Percentiles rank a stretch among this genome's conserved stretches.
Conservation (phyloP, 2,329 filamentous ascomycete species). For the Trichothecium roseum region DNA sequence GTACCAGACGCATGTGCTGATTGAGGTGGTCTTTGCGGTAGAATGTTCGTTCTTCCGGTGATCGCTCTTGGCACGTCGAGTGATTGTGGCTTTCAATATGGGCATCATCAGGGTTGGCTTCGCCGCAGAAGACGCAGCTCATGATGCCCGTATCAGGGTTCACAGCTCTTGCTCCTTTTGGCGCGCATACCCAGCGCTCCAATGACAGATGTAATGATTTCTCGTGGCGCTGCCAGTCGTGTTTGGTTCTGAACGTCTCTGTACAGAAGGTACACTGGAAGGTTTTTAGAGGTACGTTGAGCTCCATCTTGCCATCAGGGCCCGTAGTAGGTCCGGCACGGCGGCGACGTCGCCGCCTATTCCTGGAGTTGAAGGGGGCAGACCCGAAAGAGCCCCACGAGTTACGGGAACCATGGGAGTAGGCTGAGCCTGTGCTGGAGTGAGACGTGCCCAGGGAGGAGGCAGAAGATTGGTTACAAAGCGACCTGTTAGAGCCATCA, state of each 20-base stretch:
- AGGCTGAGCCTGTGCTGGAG: slow-evolving; percentile 48
- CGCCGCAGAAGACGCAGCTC: slow-evolving; percentile 50
- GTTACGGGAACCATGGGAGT: slow-evolving; percentile 46
- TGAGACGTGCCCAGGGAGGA: slow-evolving; percentile 52
- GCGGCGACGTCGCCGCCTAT: slow-evolving; percentile 39
- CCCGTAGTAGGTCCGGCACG: slow-evolving; percentile 22
- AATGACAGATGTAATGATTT: slow-evolving; percentile 56
- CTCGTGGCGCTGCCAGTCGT: slow-evolving; percentile 63
- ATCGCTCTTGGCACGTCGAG: slow-evolving; percentile 56
- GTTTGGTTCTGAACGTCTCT: slow-evolving; percentile 56
- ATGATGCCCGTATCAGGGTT: slow-evolving; percentile 48
- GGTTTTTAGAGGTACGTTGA: slow-evolving; percentile 38
- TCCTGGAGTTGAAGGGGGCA: slow-evolving; percentile 28
- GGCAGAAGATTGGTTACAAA: slow-evolving; percentile 48
- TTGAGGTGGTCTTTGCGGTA: slow-evolving; percentile 59
- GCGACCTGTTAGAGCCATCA: slow-evolving; percentile 47
- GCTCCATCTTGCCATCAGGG: slow-evolving; percentile 21
- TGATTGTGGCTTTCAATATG: slow-evolving; percentile 52
- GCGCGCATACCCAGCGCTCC: slow-evolving; percentile 55
- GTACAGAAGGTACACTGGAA: slow-evolving; percentile 62
- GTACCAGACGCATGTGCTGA: slow-evolving; percentile 53
- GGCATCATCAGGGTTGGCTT: slow-evolving; percentile 40
- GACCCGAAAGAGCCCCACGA: slow-evolving; percentile 43
- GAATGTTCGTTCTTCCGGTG: slow-evolving; percentile 50
- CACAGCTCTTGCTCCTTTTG: slow-evolving; percentile 42